A percentile compares a stretch with the other conserved stretches of the same genome.
Conservation (phyloP, 805 yeast species). For the Starmerella ratchasimensis region DNA sequence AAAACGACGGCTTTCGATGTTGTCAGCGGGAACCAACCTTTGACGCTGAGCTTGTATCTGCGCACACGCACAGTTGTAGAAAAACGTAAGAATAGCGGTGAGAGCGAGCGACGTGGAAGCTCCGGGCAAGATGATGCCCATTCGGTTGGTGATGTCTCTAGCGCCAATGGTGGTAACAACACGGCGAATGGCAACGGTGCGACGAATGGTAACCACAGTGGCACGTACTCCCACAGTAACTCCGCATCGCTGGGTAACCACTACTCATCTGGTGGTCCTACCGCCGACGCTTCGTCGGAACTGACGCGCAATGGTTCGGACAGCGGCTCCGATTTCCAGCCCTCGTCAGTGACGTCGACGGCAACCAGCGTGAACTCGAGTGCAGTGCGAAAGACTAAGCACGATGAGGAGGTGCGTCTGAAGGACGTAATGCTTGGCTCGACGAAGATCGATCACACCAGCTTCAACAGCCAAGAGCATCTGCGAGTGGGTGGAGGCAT, state of each 20-base stretch:
- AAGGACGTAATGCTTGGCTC: slow-evolving; percentile 16
- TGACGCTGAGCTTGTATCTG: slow-evolving; percentile 69
- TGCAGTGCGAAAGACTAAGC: slow-evolving; percentile 35
- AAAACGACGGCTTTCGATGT: slow-evolving; percentile 87
- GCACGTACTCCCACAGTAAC: neutral
- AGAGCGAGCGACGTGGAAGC: neutral
- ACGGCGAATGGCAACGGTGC: no score
- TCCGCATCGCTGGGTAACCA: neutral
- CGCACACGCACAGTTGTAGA: slow-evolving; percentile 30
- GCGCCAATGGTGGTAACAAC: no score
- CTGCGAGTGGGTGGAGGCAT: slow-evolving; percentile 21
- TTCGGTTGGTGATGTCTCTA: no score
- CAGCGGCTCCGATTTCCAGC: neutral
- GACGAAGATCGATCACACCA: slow-evolving; percentile 12
- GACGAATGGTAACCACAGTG: neutral
- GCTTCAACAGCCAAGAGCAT: slow-evolving; percentile 27
- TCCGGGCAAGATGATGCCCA: neutral
- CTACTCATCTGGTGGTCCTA: no score
- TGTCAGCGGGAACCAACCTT: slow-evolving; percentile 38
- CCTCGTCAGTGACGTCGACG: slow-evolving; percentile 1
- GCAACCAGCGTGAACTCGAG: neutral
- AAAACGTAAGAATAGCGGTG: neutral
- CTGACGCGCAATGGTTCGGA: no score
- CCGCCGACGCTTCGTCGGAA: no score
- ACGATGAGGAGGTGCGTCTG: slow-evolving; percentile 48